Base-by-base conservation (phyloP, 441 rosid genomes). In the Arabidopsis lyrata region DNA sequence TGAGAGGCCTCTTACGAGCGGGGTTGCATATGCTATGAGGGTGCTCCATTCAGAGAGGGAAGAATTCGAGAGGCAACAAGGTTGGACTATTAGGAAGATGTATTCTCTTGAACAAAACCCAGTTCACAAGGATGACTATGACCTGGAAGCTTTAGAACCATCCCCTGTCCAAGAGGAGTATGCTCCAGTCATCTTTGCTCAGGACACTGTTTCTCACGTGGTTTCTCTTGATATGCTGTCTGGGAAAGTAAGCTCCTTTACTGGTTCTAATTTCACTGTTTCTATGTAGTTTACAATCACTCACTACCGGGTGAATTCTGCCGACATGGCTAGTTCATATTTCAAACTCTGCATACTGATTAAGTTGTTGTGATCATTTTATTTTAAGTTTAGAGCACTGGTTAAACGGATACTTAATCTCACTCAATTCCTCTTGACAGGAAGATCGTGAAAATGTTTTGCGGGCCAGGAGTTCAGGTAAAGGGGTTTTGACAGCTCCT, bases 1-100 rank as follows among this genome's bases (percentile, higher is more conserved):
- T 73, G 98, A 93, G 86, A 86, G 98, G 85, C 98, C 98, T 36
- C 90, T 91, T 50, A 93, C 98, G n/a, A 93, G 98, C 74, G 94
- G 97, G n/a, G 92, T 93, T 41, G 98, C 98, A 35, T 93, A 93
- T 83, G 98, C 98, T 44, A 84, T 90, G 57, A 87, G 92, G 85
- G 96, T 93, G 63, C 97, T 91, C 44, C 92, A 85, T 78, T 78
- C 95, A 20, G 98, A 93, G 80, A 87, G 98, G 84, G 93, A 87
- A 78, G 86, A 85, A 75, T 91, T 93, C 68, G 96, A 93, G 91
- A 88, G 82, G 80, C 92, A 85, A 73, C 97, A 93, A 75, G 93
- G 92, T 63, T 93, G 98, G 98, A 87, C 83, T 59, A 93, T 93
- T 77, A 90, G 82, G 82, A 88, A 81, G 83, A 91, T 93, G 95